A percentile compares a stretch with the other conserved stretches of the same genome.
phyloP scores from a whole-genome alignment of 2,329 filamentous ascomycete genomes.

The Cytospora leucostoma region DNA sequence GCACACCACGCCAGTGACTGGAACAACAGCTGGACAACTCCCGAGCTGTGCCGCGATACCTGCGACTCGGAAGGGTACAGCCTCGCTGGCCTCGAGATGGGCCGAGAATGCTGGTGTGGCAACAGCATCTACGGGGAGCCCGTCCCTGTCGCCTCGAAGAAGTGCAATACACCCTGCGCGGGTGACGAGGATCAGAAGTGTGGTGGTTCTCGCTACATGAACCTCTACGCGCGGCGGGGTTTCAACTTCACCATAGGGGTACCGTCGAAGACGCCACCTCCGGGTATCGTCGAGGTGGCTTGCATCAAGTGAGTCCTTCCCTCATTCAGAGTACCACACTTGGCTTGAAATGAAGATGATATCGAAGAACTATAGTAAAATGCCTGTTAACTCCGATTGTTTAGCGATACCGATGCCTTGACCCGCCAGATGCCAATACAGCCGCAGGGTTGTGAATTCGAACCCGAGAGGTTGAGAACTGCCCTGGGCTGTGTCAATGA shows the following conservation, averaged over 20 bases:
- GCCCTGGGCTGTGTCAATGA: slow-evolving; percentile 2
- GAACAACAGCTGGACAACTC: slow-evolving; percentile 2
- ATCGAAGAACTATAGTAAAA: not conserved
- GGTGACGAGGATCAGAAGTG: not conserved
- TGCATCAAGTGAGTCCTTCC: not conserved
- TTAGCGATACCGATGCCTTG: not conserved
- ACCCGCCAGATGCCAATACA: not conserved
- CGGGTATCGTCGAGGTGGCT: not conserved
- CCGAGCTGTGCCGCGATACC: slow-evolving; percentile 2
- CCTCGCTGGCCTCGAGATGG: slow-evolving; percentile 19
- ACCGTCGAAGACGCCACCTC: too few species aligned
- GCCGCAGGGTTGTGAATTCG: not conserved
- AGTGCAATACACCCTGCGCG: slow-evolving; percentile 8
- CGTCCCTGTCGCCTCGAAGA: not conserved
- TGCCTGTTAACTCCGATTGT: not conserved
- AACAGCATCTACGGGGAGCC: not conserved
- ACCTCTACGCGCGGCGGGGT: not conserved
- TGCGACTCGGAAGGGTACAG: slow-evolving; percentile 16
- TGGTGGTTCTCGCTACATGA: slow-evolving; percentile 17
- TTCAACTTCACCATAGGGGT: not conserved
- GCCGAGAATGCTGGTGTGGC: slow-evolving; percentile 25
- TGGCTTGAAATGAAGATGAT: not conserved
- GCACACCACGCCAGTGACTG: slow-evolving; percentile 2
- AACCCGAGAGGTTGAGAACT: slow-evolving; percentile 4
- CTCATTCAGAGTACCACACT: too few species aligned